Percentiles rank a stretch among this genome's conserved stretches.
phyloP scores from a whole-genome alignment of 805 yeast genomes.

The Candida piceae region DNA sequence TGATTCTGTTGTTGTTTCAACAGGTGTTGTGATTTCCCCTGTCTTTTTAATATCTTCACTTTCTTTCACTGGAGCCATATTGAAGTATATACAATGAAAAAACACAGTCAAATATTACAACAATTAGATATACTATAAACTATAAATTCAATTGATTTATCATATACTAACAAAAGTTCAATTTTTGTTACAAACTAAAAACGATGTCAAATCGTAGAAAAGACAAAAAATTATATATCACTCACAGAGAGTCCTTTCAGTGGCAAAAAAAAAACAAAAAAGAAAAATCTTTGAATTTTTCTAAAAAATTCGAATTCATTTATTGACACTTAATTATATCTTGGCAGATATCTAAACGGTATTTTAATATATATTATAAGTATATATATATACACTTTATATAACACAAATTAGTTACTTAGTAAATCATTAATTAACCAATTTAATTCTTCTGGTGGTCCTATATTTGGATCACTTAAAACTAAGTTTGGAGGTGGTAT shows the following conservation, averaged over 20 bases:
- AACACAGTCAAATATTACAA: too few relatives aligned
- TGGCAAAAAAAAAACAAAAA: conserved; percentile 11
- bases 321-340: conserved; percentile 3
- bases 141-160: too few relatives aligned
- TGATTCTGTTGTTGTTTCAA: conserved; percentile 9
- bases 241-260: conserved; percentile 4
- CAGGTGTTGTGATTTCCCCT: conserved; percentile 5
- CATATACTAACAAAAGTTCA: too few relatives aligned
- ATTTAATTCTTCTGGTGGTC: conserved; percentile 59
- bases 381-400: not conserved
- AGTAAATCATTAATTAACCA: conserved; percentile 68
- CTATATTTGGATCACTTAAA: conserved; percentile 23
- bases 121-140: too few relatives aligned
- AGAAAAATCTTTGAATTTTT: too few relatives aligned
- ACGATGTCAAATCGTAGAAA: too few relatives aligned
- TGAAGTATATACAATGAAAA: too few relatives aligned
- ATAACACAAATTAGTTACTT: conserved; percentile 9
- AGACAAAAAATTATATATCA: too few relatives aligned
- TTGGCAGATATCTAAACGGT: conserved; percentile 13
- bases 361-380: not conserved
- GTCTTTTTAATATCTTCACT: conserved; percentile 12
- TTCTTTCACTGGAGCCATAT: conserved; percentile 23
- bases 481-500: conserved; percentile 21
- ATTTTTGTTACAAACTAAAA: too few relatives aligned
- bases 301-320: not conserved